Evolutionary conservation across 331 rosid genomes (phyloP).

Genomic region (Phaseolus coccineus): DNA sequence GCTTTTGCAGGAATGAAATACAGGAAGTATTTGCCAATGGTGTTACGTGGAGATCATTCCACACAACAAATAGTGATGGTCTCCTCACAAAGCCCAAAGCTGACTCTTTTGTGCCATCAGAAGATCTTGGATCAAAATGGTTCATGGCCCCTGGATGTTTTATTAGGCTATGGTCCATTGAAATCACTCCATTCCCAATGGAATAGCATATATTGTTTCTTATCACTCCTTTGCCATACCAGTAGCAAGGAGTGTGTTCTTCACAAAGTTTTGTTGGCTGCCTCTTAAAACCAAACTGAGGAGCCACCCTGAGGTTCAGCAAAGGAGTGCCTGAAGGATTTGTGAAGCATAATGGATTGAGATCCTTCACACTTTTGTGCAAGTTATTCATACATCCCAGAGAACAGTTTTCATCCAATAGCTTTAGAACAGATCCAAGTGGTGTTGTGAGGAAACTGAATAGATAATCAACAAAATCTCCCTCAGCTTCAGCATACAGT

Average conservation of each 20-base stretch:
- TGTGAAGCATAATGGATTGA: conserved; percentile 33
- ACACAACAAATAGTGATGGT: conserved; percentile 44
- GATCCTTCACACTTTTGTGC: conserved; percentile 41
- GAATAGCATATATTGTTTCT: conserved; percentile 20
- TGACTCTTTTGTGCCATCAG: conserved; percentile 23
- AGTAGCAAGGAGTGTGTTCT: conserved; percentile 21
- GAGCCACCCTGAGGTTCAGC: conserved; percentile 29
- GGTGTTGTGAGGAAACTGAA: conserved; percentile 46
- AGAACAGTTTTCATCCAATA: conserved; percentile 11
- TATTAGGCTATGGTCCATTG: conserved; percentile 7
- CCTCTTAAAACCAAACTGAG: conserved; percentile 37
- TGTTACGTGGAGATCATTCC: conserved; percentile 47
- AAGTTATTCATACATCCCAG: conserved; percentile 37
- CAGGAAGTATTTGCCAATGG: conserved; percentile 38
- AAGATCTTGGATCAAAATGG: conserved; percentile 40
- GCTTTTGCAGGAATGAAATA: conserved; percentile 41
- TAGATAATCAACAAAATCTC: conserved; percentile 46
- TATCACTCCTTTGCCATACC: conserved; percentile 36
- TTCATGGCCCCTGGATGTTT: conserved; percentile 15
- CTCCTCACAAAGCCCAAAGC: conserved; percentile 46
- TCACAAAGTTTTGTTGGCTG: conserved; percentile 36
- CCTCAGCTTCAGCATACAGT: conserved; percentile 40
- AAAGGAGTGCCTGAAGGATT: not conserved
- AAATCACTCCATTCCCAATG: conserved; percentile 37
- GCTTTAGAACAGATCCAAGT: conserved; percentile 30